Base-by-base conservation (phyloP, 1,139 yeast genomes). In the Suzukiozyma palmioleophila region DNA sequence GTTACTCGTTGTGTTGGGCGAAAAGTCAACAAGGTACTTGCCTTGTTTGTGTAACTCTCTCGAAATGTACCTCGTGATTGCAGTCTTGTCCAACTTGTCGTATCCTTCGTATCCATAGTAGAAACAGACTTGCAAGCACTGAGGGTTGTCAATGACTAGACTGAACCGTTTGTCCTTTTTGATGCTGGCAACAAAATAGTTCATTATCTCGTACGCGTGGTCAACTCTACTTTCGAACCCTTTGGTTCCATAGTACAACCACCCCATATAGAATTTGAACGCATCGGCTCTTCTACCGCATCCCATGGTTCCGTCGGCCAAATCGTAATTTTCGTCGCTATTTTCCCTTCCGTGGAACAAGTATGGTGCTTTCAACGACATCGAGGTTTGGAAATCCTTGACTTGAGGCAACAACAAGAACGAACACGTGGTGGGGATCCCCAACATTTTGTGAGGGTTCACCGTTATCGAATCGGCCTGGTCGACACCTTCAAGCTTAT, bases 221-320 rank as follows among this genome's bases (percentile, higher is more conserved):
- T 86, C 83, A 10, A 87, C 70, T 28, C 92, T 65, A 50, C 66
- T 56, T 34, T 63, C 76, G 66, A 56, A 88, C 59, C 77, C 81
- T 35, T 51, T 45, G 9, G 73, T 62, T 1, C 96, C 96, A 51
- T 80, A 87, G 67, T 84, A 87, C 42, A 82, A 66, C 96, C 96
- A 87, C 0, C 85, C 80, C 57, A 87, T 60, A 57, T 84, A 86
- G 52, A 87, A 71, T 60, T 87, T 87, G 56, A 87, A 66, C 1
- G 94, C 77, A 58, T 87, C 96, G 0, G 94, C 81, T 40, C 96
- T 72, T 50, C 96, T 76, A 6, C 96, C 96, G 57, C 96, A 87
- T 7, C 95, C 95, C 94, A 87, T 83, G 6, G 96, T 87, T 8
- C 95, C 95, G 55, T 86, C 94, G 0, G 94, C 96, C 44, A 87